Percentiles rank a stretch among this genome's conserved stretches.
These are phyloP conservation scores for Saccharum hybrid DNA, from an alignment of 202 grass and related monocot species.

Conservation along the genomic window DNA sequence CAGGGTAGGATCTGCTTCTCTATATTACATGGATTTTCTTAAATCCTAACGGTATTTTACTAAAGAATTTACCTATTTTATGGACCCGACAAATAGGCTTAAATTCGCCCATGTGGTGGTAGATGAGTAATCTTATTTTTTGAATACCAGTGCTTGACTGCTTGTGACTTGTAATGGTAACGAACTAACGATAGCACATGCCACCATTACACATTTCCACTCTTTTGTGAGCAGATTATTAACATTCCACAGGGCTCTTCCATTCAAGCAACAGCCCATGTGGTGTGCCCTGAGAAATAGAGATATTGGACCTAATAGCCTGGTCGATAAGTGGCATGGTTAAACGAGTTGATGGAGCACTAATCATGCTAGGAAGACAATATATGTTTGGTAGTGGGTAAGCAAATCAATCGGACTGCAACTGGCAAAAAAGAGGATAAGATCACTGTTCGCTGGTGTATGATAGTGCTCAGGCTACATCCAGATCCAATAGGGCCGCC, in stretches of 20 bases:
- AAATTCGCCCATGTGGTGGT: not conserved
- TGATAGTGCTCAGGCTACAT: not conserved
- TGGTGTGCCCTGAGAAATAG: not conserved
- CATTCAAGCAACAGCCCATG: not conserved
- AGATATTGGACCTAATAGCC: not conserved
- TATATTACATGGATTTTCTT: too few species aligned
- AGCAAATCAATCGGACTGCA: conserved; percentile 24
- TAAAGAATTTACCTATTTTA: too few species aligned
- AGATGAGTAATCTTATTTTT: not conserved
- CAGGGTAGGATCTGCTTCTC: too few species aligned
- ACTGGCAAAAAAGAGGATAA: not conserved
- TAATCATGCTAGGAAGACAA: not conserved
- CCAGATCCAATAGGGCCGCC: not conserved
- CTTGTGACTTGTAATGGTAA: too few species aligned
- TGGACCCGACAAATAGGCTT: not conserved
- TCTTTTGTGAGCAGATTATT: not conserved
- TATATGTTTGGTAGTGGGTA: not conserved
- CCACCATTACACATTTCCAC: not conserved
- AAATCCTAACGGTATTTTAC: not conserved
- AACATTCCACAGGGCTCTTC: not conserved
- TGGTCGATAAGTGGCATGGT: not conserved
- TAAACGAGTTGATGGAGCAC: not conserved
- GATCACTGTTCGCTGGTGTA: not conserved
- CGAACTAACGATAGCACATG: not conserved
- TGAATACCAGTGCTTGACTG: too few species aligned